Evolutionary conservation across 2,329 filamentous ascomycete species (phyloP), one percentile per base, ranked within the genome.

Genomic region (Apiospora rasikravindrae): DNA sequence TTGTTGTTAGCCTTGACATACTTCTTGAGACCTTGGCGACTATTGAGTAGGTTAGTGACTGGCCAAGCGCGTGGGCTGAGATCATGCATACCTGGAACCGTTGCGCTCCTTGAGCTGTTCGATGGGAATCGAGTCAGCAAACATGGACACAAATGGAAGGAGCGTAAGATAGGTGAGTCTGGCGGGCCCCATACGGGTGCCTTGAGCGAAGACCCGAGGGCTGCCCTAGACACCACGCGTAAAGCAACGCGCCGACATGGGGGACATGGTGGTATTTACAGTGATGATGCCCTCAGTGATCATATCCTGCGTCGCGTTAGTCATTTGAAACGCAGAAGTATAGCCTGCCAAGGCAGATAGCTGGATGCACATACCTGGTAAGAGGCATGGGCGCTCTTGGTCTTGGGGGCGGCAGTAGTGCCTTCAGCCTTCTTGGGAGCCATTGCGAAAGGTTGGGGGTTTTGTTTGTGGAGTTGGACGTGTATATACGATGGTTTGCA

Each of bases 1-100:
- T 75, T 77, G 77, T 81, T 81, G 79, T 81, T 81, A 70, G 80
- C 80, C 73, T 76, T 78, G 72, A 81, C 80, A 81, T 88, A 90
- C 81, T 90, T 90, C 87, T 90, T 90, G 74, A 90, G 83, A 67
- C 86, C 86, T 81, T 89, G 88, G 74, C 88, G 88, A 83, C 88
- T 86, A 70, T 70, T 66, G 22, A 40, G 42, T 37, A 69, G 42
- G 80, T 84, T 77, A 84, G 83, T 72, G 64, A 75, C 73, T 75
- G 79, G 42, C 13, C 26, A 29, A 37, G 57, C 33, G 24, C 4
- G 57, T n/a, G 33, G 8, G 2, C 22, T 37, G n/a, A 47, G 29
- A 69, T 40, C 22, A 24, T 70, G 73, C 78, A 75, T 79, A 86
- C 84, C 84, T 89, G 29, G 88, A 90, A 73, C 88, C 88, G 78